Evolutionary conservation across 225 moss, liverwort and hornwort species (phyloP).

Genomic region (Bryum argenteum): DNA sequence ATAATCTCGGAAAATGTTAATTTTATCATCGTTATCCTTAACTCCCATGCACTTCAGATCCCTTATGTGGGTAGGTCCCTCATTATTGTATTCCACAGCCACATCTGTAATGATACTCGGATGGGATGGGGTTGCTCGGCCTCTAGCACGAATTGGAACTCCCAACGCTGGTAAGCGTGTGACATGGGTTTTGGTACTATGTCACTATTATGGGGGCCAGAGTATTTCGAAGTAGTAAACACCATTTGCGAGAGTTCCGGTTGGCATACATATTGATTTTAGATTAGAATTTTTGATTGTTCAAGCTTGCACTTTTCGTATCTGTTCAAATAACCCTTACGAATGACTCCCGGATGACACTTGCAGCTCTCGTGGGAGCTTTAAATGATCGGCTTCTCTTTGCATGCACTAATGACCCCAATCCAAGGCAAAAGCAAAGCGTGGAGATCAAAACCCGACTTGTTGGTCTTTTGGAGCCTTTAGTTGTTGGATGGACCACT

Average conservation of each 20-base stretch:
- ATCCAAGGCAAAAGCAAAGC: slow-evolving; percentile 90
- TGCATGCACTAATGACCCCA: slow-evolving; percentile 97
- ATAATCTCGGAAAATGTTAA: not conserved
- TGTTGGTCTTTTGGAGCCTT: slow-evolving; percentile 90
- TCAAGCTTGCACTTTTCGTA: slow-evolving; percentile 1
- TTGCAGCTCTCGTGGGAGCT: slow-evolving; percentile 86
- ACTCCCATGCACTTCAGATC: slow-evolving; percentile 87
- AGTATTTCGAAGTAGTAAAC: not conserved
- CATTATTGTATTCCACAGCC: slow-evolving; percentile 95
- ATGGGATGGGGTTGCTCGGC: slow-evolving; percentile 93
- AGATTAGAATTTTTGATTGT: slow-evolving; percentile 10
- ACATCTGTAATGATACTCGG: slow-evolving; percentile 90
- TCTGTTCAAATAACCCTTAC: slow-evolving; percentile 4
- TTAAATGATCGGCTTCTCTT: slow-evolving; percentile 96
- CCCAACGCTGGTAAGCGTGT: slow-evolving; percentile 81
- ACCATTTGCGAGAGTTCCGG: not conserved
- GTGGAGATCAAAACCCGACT: slow-evolving; percentile 98
- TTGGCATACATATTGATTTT: slow-evolving; percentile 3
- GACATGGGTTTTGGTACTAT: slow-evolving; percentile 17
- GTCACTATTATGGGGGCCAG: too few species aligned
- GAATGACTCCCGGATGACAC: slow-evolving; percentile 20
- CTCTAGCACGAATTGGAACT: slow-evolving; percentile 84
- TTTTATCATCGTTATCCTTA: slow-evolving; percentile 42
- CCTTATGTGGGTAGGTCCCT: slow-evolving; percentile 93
- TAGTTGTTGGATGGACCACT: slow-evolving; percentile 98